A percentile compares a stretch with the other conserved stretches of the same genome.
Conservation (phyloP, 1,284 basidiomycete genomes). For the Cronartium quercuum region DNA sequence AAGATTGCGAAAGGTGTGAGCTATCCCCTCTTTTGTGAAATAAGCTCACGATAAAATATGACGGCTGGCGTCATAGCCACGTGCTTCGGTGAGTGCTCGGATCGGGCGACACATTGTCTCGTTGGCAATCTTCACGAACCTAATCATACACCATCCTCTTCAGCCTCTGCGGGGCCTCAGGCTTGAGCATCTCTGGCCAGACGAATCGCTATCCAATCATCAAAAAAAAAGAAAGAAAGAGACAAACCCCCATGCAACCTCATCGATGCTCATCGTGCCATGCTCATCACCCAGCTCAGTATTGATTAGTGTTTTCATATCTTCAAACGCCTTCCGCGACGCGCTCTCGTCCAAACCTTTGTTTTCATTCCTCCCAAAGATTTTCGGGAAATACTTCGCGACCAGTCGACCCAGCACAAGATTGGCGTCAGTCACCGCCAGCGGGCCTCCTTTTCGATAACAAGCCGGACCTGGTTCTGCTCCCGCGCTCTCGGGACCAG, state of each 20-base stretch:
- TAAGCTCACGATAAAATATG: slow-evolving; percentile 61
- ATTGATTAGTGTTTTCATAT: slow-evolving; percentile 64
- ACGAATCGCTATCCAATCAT: not conserved
- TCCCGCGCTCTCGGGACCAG: slow-evolving; percentile 74
- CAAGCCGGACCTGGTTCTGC: slow-evolving; percentile 78
- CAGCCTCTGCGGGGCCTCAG: slow-evolving; percentile 52
- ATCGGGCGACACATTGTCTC: slow-evolving; percentile 80
- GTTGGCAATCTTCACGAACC: slow-evolving; percentile 27
- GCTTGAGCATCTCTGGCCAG: slow-evolving; percentile 54
- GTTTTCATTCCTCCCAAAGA: slow-evolving; percentile 78
- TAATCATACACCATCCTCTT: not conserved
- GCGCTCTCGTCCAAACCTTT: slow-evolving; percentile 70
- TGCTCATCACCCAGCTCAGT: slow-evolving; percentile 52
- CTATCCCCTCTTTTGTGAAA: no score
- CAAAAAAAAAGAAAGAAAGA: not conserved
- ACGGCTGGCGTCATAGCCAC: slow-evolving; percentile 73
- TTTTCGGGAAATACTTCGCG: slow-evolving; percentile 61
- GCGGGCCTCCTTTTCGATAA: slow-evolving; percentile 69
- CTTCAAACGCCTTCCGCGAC: slow-evolving; percentile 60
- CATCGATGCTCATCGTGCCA: slow-evolving; percentile 64
- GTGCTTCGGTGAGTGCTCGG: slow-evolving; percentile 79
- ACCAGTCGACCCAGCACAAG: slow-evolving; percentile 74
- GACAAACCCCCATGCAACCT: slow-evolving; percentile 74
- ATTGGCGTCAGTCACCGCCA: slow-evolving; percentile 82
- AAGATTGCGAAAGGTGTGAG: no score